Evolutionary conservation across 2,329 filamentous ascomycete species (phyloP), one percentile per base, ranked within the genome.

Genomic region (Exserohilum turcica): DNA sequence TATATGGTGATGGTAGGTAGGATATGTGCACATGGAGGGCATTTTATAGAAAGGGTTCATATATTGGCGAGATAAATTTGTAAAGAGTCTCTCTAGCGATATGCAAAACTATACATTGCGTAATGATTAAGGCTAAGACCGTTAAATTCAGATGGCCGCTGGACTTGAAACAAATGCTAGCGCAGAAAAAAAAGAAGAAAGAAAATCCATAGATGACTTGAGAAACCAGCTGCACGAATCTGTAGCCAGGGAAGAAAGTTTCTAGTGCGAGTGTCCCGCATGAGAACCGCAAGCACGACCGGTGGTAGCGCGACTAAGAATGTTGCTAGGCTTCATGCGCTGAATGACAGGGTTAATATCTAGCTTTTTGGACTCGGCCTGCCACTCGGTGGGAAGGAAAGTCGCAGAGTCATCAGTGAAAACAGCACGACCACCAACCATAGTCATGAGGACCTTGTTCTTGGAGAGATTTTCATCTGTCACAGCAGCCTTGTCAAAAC

Each of bases 381-480:
- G 46, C 46, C 46, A 48, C 21, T 42, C 46, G 28, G 9, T 35
- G 9, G 46, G 46, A 19, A 48, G 19, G 36, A 48, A 48, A 27
- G 46, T 42, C 4, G 46, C 37, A 48, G 46, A 37, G 10, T 43
- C 31, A 43, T 42, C 37, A 12, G 37, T 15, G 18, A 43, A 49
- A 19, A 49, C 46, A n/a, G 37, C 46, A n/a, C 29, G 27, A 12
- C 46, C 46, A 36, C 46, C 46, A 24, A 49, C 37, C 46, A 49
- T 49, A 7, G 46, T 49, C 37, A 49, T n/a, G 10, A 43, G 29
- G 6, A 49, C 46, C 18, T 43, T 42, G 18, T 49, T 42, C 37
- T 37, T 42, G 18, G 37, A 29, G 5, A 49, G 46, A n/a, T 42
- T 5, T 8, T 42, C 46, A 13, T 49, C 46, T 8, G 46, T 29